These are phyloP conservation scores for Hyaloscypha hepaticicola DNA, from an alignment of 495 filamentous ascomycete species.

Conservation along the genomic window DNA sequence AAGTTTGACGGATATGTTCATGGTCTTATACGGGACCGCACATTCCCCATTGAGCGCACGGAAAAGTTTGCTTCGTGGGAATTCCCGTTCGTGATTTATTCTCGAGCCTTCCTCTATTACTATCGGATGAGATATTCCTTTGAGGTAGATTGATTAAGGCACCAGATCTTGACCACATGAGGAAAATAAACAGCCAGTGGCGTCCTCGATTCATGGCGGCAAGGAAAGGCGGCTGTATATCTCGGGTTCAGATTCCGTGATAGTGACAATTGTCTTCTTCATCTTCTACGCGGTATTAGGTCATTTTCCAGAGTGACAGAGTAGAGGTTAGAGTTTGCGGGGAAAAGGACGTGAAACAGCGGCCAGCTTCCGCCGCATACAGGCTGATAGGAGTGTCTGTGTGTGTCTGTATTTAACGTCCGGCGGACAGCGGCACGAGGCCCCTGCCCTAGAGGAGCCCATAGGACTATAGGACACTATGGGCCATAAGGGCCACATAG, in stretches of 20 bases:
- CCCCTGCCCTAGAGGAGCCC: too few relatives aligned
- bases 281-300: neutral
- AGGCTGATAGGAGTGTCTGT: too few relatives aligned
- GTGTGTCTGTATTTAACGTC: too few relatives aligned
- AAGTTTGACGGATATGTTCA: neutral
- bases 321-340: neutral
- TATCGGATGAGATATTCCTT: neutral
- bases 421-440: too few relatives aligned
- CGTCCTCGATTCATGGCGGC: neutral
- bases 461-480: too few relatives aligned
- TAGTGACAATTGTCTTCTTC: neutral
- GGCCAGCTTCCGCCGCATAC: neutral
- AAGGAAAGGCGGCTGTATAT: neutral
- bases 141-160: neutral
- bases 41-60: neutral
- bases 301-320: neutral
- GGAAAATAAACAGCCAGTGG: neutral
- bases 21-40: neutral
- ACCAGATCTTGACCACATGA: neutral
- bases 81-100: slow-evolving; percentile 1
- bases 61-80: neutral
- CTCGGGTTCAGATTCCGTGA: neutral
- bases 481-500: too few relatives aligned
- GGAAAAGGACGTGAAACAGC: neutral
- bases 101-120: neutral